Evolutionary conservation across 2,329 filamentous ascomycete genomes (phyloP).

Genomic region (Colletotrichum sp.): DNA sequence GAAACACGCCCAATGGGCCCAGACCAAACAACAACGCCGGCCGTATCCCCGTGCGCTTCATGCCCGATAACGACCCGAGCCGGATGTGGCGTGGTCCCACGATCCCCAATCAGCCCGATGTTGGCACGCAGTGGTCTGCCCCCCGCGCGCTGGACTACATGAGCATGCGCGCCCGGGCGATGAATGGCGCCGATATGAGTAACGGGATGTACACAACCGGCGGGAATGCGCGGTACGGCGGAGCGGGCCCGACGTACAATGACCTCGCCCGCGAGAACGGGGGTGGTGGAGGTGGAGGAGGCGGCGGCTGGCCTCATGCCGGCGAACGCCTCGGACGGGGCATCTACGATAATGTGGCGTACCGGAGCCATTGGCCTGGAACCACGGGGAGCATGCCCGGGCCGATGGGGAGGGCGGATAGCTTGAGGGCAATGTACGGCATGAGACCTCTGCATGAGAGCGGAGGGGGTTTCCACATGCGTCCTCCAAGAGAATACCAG

Average conservation of each 20-base stretch:
- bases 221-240: neutral
- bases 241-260: neutral
- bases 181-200: neutral
- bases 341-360: neutral
- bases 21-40: neutral
- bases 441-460: neutral
- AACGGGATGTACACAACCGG: neutral
- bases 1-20: neutral
- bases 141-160: neutral
- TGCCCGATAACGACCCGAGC: neutral
- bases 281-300: accelerated
- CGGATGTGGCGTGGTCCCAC: neutral
- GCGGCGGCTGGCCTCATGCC: neutral
- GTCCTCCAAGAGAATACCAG: neutral
- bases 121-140: neutral
- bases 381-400: neutral
- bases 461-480: neutral
- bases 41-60: neutral
- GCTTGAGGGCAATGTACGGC: neutral
- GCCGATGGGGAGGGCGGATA: neutral
- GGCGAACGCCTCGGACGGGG: neutral
- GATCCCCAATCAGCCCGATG: neutral
- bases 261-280: neutral
- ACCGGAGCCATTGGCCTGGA: neutral
- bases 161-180: neutral